phyloP scores from a whole-genome alignment of 495 filamentous ascomycete genomes.

The Immersiella caudata region DNA sequence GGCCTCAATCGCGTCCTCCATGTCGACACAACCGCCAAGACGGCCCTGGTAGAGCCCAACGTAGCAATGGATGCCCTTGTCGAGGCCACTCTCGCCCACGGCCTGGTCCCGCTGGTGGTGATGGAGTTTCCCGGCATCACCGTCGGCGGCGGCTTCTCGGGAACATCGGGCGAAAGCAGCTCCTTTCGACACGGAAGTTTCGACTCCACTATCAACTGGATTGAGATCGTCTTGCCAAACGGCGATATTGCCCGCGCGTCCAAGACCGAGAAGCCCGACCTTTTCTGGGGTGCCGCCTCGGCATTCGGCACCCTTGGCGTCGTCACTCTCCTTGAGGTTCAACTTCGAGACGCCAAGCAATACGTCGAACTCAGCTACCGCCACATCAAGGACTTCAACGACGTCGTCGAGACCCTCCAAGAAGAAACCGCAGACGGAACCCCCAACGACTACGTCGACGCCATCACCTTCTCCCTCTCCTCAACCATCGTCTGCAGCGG shows the following conservation, averaged over 20 bases:
- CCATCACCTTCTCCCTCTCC: constrained; percentile 51
- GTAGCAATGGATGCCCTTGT: constrained; percentile 65
- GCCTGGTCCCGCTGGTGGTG: constrained; percentile 60
- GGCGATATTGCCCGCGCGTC: constrained; percentile 51
- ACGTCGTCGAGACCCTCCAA: constrained; percentile 20
- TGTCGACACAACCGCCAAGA: constrained; percentile 48
- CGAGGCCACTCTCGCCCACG: constrained; percentile 51
- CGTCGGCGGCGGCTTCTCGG: constrained; percentile 64
- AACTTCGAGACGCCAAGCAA: constrained; percentile 51
- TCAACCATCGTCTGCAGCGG: constrained; percentile 58
- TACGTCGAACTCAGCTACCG: constrained; percentile 59
- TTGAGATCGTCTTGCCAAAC: constrained; percentile 62
- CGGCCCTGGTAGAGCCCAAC: constrained; percentile 64
- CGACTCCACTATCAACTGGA: constrained; percentile 55
- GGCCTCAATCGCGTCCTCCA: constrained; percentile 56
- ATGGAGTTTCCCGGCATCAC: constrained; percentile 71
- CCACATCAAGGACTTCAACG: constrained; percentile 6
- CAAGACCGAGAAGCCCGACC: constrained; percentile 46
- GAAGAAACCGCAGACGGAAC: constrained; percentile 24
- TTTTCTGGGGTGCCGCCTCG: constrained; percentile 61
- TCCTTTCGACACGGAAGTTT: constrained; percentile 64
- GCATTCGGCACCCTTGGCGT: constrained; percentile 63
- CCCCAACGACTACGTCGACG: constrained; percentile 52
- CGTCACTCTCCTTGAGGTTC: constrained; percentile 59
- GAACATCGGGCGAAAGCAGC: constrained; percentile 63